Conservation (phyloP, 192 early-diverging fungal species). For the Backusella morwellensis region DNA sequence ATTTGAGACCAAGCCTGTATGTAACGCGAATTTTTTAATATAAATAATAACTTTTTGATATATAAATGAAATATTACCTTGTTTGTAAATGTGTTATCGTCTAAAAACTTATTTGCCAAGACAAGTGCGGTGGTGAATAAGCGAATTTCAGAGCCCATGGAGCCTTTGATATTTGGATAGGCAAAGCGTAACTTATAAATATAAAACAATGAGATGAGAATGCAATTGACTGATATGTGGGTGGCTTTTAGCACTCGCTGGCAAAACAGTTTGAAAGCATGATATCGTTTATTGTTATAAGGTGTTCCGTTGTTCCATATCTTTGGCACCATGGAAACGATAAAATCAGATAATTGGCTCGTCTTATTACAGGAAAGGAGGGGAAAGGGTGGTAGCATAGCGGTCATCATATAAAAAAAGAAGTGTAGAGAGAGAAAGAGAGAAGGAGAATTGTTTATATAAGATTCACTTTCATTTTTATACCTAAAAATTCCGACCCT, state of each 20-base stretch:
- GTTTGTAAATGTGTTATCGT: slow-evolving; percentile 91
- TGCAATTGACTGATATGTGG: slow-evolving; percentile 57
- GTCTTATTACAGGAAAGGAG: not conserved
- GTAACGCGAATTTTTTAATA: not conserved
- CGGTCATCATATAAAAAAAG: not conserved
- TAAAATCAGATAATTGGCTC: slow-evolving; percentile 36
- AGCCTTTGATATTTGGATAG: slow-evolving; percentile 56
- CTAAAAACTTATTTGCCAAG: slow-evolving; percentile 81
- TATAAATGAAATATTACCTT: slow-evolving; percentile 31
- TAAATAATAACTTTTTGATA: not conserved
- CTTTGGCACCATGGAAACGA: slow-evolving; percentile 30
- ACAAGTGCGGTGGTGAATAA: slow-evolving; percentile 82
- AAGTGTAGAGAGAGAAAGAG: not conserved
- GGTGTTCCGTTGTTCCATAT: slow-evolving; percentile 33
- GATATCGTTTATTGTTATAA: not conserved
- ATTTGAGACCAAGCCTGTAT: slow-evolving; percentile 78
- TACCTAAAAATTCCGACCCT: not conserved
- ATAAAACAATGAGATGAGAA: slow-evolving; percentile 61
- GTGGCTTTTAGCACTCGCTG: slow-evolving; percentile 54
- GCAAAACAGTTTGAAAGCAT: slow-evolving; percentile 47
- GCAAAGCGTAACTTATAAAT: slow-evolving; percentile 55
- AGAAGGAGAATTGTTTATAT: not conserved
- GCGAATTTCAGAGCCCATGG: slow-evolving; percentile 75
- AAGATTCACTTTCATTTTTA: not conserved
- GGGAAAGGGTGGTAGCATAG: slow-evolving; percentile 1